Evolutionary conservation across 2,329 filamentous ascomycete species (phyloP).

Genomic region (Cladophialophora bantiana): DNA sequence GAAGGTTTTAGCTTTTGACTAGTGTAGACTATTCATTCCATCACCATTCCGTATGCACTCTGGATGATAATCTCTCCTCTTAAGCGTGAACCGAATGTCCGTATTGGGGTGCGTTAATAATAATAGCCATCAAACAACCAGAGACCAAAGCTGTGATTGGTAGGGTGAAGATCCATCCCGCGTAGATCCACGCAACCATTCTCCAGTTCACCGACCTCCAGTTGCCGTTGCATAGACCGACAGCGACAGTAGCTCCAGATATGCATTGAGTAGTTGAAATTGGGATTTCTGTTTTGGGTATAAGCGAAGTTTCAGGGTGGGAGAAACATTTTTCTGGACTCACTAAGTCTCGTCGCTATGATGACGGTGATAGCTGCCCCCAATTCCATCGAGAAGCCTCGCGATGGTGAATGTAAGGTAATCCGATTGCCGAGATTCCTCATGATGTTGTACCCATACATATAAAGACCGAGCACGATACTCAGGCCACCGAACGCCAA

Average conservation of each 20-base stretch:
- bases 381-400: conserved; percentile 76
- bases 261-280: conserved; percentile 84
- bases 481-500: conserved; percentile 70
- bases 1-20: too few relatives aligned
- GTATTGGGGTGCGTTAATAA: conserved; percentile 63
- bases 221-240: conserved; percentile 70
- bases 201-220: conserved; percentile 76
- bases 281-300: conserved; percentile 57
- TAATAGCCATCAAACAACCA: conserved; percentile 59
- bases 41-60: too few relatives aligned
- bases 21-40: too few relatives aligned
- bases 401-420: conserved; percentile 68
- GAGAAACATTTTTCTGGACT: not conserved
- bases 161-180: conserved; percentile 69
- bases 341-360: conserved; percentile 73
- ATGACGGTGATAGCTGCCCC: conserved; percentile 78
- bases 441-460: conserved; percentile 86
- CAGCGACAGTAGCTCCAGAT: conserved; percentile 66
- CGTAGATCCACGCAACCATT: conserved; percentile 69
- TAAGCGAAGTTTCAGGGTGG: not conserved
- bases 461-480: conserved; percentile 72
- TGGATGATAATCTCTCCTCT: too few relatives aligned
- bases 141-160: conserved; percentile 66
- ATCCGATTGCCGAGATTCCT: conserved; percentile 84
- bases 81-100: too few relatives aligned